These are phyloP conservation scores for Silene uniflora DNA, from an alignment of 148 eudicot genomes.

Conservation along the genomic window DNA sequence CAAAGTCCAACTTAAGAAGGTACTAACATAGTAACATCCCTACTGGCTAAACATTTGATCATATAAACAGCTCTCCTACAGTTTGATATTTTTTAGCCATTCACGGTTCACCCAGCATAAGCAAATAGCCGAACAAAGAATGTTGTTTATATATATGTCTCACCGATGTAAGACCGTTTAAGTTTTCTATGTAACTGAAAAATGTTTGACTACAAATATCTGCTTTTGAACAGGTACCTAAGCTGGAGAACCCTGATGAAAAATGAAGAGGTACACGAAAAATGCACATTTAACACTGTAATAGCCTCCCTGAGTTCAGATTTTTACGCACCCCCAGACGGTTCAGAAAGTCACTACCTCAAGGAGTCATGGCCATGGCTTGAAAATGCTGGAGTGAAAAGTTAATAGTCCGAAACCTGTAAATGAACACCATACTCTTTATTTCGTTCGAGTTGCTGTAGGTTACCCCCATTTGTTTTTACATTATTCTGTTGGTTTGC, in stretches of 20 bases:
- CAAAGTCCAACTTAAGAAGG: no score
- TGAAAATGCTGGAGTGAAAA: conserved; percentile 18
- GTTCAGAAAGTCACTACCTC: conserved; percentile 11
- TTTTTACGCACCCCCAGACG: neutral
- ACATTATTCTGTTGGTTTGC: conserved; percentile 20
- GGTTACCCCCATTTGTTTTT: conserved; percentile 10
- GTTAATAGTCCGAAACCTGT: conserved; percentile 28
- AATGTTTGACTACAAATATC: neutral
- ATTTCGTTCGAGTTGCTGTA: conserved; percentile 3
- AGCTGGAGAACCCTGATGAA: conserved; percentile 33
- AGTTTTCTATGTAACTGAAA: no score
- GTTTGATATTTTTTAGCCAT: no score
- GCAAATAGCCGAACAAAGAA: no score
- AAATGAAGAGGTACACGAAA: conserved; percentile 16
- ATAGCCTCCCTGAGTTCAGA: conserved; percentile 11
- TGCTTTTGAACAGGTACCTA: conserved; percentile 50
- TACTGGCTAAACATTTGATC: neutral
- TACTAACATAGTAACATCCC: no score
- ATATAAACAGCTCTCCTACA: neutral
- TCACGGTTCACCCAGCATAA: no score
- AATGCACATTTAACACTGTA: conserved; percentile 21
- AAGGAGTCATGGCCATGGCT: conserved; percentile 19
- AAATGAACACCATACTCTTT: conserved; percentile 26
- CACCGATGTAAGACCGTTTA: no score
- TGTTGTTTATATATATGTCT: no score